phyloP scores from a whole-genome alignment of 495 filamentous ascomycete species.

The Penicillium diatomitis region DNA sequence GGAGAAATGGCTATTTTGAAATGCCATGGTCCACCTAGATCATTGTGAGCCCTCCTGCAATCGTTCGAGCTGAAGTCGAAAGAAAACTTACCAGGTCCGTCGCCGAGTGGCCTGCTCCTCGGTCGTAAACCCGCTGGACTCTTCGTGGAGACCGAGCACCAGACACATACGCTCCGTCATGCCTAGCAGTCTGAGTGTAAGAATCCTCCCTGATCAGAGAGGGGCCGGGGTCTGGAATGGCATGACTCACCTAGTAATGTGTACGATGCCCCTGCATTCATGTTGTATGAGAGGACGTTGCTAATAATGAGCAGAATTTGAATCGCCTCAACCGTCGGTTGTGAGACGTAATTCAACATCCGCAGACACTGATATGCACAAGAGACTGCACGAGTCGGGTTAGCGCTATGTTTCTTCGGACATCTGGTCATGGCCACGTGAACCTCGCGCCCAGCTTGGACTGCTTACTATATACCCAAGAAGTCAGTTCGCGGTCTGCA shows the following conservation, averaged over 20 bases:
- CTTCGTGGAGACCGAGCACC: constrained; percentile 48
- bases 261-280: constrained; percentile 57
- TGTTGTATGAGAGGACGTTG: constrained; percentile 54
- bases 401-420: too few relatives aligned
- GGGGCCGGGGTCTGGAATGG: not conserved
- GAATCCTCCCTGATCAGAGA: not conserved
- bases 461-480: constrained; percentile 48
- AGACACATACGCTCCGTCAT: constrained; percentile 52
- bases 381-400: constrained; percentile 31
- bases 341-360: constrained; percentile 52
- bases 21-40: constrained; percentile 48
- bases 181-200: constrained; percentile 17
- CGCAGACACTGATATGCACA: constrained; percentile 56
- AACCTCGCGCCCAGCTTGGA: not conserved
- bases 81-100: constrained; percentile 30
- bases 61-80: not conserved
- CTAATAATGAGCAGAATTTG: constrained; percentile 50
- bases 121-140: constrained; percentile 36
- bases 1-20: constrained; percentile 53
- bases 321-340: constrained; percentile 46
- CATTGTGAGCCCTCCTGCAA: not conserved
- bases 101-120: constrained; percentile 27
- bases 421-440: not conserved
- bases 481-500: constrained; percentile 48
- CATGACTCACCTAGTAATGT: constrained; percentile 41